Percentiles rank a stretch among this genome's conserved stretches.
Conservation (phyloP, 2,329 filamentous ascomycete species). For the Aulographum hederae region DNA sequence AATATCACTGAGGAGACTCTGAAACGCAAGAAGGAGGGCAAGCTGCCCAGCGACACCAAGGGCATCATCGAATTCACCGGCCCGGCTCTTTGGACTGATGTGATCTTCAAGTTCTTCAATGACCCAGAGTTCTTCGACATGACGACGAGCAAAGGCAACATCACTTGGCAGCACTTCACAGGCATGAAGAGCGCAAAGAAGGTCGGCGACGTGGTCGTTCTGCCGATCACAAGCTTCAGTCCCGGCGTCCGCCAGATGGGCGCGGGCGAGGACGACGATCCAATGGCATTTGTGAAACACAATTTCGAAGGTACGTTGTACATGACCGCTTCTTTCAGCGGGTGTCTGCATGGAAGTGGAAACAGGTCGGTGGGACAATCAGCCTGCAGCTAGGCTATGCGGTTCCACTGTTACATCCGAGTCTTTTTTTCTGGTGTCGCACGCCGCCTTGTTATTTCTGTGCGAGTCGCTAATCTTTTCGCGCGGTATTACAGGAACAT, state of each 20-base stretch:
- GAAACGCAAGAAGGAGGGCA: slow-evolving; percentile 47
- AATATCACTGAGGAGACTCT: slow-evolving; percentile 74
- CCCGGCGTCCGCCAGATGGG: slow-evolving; percentile 90
- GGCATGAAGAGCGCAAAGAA: slow-evolving; percentile 69
- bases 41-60: slow-evolving; percentile 47
- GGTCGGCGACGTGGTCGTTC: slow-evolving; percentile 79
- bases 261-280: slow-evolving; percentile 70
- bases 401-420: background rate
- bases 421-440: background rate
- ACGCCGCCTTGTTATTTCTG: slow-evolving; percentile 2
- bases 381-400: background rate
- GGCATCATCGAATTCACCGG: slow-evolving; percentile 87
- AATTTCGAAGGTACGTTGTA: slow-evolving; percentile 66
- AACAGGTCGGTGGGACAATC: background rate
- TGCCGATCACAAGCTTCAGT: slow-evolving; percentile 95
- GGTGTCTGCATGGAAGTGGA: slow-evolving; percentile 4
- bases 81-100: slow-evolving; percentile 86
- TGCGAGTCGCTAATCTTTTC: slow-evolving; percentile 3
- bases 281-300: slow-evolving; percentile 95
- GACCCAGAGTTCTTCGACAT: slow-evolving; percentile 77
- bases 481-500: slow-evolving; percentile 39
- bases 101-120: slow-evolving; percentile 85
- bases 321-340: background rate
- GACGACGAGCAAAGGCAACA: slow-evolving; percentile 47
- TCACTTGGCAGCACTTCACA: slow-evolving; percentile 79